A percentile compares a stretch with the other conserved stretches of the same genome.
phyloP scores from a whole-genome alignment of 495 filamentous ascomycete genomes.

The Annulohypoxylon nitens region DNA sequence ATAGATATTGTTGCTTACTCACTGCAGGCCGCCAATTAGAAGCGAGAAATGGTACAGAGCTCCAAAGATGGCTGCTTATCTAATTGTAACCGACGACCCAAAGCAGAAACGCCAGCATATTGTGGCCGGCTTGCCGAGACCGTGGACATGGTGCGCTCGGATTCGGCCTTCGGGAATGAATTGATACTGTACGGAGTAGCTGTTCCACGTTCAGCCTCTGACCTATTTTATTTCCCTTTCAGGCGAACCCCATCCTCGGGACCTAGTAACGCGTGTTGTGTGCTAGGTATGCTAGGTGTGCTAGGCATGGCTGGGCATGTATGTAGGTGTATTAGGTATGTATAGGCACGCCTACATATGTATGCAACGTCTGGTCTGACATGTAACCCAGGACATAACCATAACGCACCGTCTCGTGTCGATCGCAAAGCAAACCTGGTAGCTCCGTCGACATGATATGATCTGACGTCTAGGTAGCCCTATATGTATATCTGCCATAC shows the following conservation, averaged over 20 bases:
- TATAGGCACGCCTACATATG: conserved; percentile 1
- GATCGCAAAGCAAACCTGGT: conserved; percentile 26
- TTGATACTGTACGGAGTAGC: conserved; percentile 32
- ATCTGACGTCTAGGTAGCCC: conserved; percentile 37
- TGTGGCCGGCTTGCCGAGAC: conserved; percentile 34
- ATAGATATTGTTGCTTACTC: conserved; percentile 16
- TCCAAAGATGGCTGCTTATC: conserved; percentile 29
- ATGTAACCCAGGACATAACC: conserved; percentile 10
- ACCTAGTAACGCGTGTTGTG: conserved; percentile 22
- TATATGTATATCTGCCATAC: conserved; percentile 21
- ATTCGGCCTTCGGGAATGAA: conserved; percentile 31
- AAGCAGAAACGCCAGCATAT: conserved; percentile 31
- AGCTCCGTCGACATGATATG: conserved; percentile 35
- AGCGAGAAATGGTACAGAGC: conserved; percentile 22
- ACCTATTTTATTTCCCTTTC: conserved; percentile 23
- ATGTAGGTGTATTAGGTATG: conserved; percentile 4
- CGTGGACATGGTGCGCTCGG: conserved; percentile 18
- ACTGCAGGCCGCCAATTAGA: conserved; percentile 35
- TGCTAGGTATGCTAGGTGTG: not conserved
- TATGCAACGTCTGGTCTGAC: conserved; percentile 28
- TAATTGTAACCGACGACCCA: conserved; percentile 18
- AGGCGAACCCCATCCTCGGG: conserved; percentile 32
- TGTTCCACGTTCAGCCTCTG: conserved; percentile 39
- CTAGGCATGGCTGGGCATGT: not conserved
- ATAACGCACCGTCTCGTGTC: conserved; percentile 28